Evolutionary conservation across 148 eudicot species (phyloP), one percentile per base, ranked within the genome.

Genomic region (Nyssa sinensis): DNA sequence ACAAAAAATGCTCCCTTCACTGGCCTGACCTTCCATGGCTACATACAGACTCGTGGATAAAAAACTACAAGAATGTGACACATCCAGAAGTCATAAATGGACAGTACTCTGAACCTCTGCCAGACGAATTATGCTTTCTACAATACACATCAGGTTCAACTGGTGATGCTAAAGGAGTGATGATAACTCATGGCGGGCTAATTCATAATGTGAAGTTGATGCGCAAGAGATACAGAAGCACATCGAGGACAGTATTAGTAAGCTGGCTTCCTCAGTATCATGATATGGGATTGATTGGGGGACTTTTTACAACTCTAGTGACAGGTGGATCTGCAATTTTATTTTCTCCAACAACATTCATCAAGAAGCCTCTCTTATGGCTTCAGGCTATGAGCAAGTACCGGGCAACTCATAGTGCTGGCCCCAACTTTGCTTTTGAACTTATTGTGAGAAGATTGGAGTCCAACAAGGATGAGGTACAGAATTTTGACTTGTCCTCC

Each of bases 151-250:
- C 59, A 4, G 59, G 59, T 19, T 55, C 59, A 55, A 55, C 59
- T 19, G 59, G 59, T n/a, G 19, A 55, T 55, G 59, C 59, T 1
- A 55, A 55, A 55, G 59, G 59, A 55, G 59, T 55, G 21, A 55
- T 55, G 59, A 55, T 55, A 17, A 55, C 59, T 55, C 59, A 55
- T 55, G 59, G 59, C 21, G 59, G 59, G 59, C 25, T 55, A 23
- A 55, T 55, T 55, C 59, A 55, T 55, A 55, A 55, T 55, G 59
- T 55, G 59, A 55, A 55, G 59, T 55, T 55, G 59, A 55, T 55
- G 59, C 23, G 24, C 17, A 21, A 55, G 59, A 55, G 59, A 55
- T 55, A 55, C 25, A 55, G 21, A 24, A 21, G 25, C 59, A 55
- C 59, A 55, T 55, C 59, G 21, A 55, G 59, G 9, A 55, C 59